These are phyloP conservation scores for Fagus crenata DNA, from an alignment of 306 rosid species.

Conservation along the genomic window DNA sequence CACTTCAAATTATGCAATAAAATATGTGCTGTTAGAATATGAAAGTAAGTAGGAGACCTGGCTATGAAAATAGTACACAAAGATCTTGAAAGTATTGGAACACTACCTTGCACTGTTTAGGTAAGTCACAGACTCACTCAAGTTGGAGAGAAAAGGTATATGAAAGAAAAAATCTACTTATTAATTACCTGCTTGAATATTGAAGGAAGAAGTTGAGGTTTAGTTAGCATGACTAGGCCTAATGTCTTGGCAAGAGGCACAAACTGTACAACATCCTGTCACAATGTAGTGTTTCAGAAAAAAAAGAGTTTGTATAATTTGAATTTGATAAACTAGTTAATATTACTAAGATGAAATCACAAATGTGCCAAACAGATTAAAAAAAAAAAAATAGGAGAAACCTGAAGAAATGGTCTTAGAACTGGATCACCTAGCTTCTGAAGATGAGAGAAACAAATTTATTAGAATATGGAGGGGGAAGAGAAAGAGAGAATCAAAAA, in stretches of 20 bases:
- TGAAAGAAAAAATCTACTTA: neutral
- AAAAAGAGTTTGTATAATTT: neutral
- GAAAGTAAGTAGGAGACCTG: neutral
- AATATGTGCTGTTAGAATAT: neutral
- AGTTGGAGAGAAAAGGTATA: neutral
- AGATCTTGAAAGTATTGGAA: neutral
- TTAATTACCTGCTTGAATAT: slow-evolving; percentile 83
- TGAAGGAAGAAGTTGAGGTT: slow-evolving; percentile 82
- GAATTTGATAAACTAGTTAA: neutral
- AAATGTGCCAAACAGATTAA: neutral
- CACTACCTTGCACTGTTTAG: neutral
- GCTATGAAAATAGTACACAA: neutral
- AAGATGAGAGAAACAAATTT: slow-evolving; percentile 21
- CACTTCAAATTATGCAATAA: neutral
- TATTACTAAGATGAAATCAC: slow-evolving; percentile 13
- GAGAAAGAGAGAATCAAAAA: neutral
- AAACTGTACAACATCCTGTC: slow-evolving; percentile 95
- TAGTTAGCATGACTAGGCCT: slow-evolving; percentile 83
- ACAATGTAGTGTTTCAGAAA: slow-evolving; percentile 13
- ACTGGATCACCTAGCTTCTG: slow-evolving; percentile 97
- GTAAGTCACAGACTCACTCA: neutral
- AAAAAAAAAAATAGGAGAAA: slow-evolving; percentile 5
- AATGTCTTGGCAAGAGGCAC: slow-evolving; percentile 87
- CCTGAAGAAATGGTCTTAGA: slow-evolving; percentile 93
- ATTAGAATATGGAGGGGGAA: slow-evolving; percentile 9